Percentiles rank a stretch among this genome's conserved stretches.
These are phyloP conservation scores for barrel medic (Medicago truncatula) DNA, from an alignment of 306 rosid genomes.

Conservation along the genomic window DNA sequence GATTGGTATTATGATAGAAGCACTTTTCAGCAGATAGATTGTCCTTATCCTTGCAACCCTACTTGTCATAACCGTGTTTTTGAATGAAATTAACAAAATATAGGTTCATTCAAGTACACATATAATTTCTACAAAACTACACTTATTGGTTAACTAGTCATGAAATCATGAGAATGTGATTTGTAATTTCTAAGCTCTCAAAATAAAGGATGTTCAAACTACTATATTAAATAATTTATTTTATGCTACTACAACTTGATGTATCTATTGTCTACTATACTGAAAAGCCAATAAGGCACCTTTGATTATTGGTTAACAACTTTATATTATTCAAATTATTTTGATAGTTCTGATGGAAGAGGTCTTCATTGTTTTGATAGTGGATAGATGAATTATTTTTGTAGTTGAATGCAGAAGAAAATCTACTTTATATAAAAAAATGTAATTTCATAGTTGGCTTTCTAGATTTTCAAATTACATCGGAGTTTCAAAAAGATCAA, in stretches of 20 bases:
- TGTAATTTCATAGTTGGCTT: too few relatives aligned
- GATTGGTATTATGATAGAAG: conserved; percentile 77
- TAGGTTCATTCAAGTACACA: conserved; percentile 5
- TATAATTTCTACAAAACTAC: conserved; percentile 12
- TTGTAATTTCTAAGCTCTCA: conserved; percentile 30
- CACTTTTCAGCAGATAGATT: conserved; percentile 68
- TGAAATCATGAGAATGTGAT: conserved; percentile 22
- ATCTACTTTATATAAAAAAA: too few relatives aligned
- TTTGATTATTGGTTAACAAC: conserved; percentile 3
- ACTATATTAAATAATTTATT: conserved; percentile 18
- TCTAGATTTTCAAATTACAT: too few relatives aligned
- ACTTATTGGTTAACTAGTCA: conserved; percentile 36
- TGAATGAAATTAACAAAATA: conserved; percentile 24
- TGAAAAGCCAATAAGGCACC: not conserved
- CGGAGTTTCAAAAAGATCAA: too few relatives aligned
- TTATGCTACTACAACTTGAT: not conserved
- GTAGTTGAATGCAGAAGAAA: too few relatives aligned
- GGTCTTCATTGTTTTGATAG: too few relatives aligned
- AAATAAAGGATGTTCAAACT: not conserved
- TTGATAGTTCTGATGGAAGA: not conserved
- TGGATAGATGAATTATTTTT: too few relatives aligned
- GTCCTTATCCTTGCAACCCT: conserved; percentile 91
- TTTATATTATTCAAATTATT: not conserved
- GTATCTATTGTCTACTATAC: not conserved
- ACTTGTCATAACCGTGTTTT: conserved; percentile 79